phyloP scores from a whole-genome alignment of 179 eudicot species.

The Spergularia azorica region DNA sequence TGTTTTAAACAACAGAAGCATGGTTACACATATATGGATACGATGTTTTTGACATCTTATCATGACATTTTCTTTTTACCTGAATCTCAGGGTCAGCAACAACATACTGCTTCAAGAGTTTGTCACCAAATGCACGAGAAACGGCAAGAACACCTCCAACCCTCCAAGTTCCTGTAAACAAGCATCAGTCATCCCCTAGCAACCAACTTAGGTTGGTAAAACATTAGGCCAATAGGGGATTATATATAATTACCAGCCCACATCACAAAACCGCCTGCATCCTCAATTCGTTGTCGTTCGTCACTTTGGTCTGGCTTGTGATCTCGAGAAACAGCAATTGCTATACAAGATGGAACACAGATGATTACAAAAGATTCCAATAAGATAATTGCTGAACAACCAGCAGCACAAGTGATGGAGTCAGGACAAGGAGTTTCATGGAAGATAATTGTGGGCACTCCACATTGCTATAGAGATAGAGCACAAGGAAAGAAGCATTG shows the following conservation, averaged over 20 bases:
- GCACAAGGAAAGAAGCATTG: neutral
- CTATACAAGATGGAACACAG: conserved; percentile 38
- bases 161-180: conserved; percentile 85
- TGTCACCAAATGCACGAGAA: conserved; percentile 99
- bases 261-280: conserved; percentile 99
- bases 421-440: neutral
- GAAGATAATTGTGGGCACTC: neutral
- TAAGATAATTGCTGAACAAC: neutral
- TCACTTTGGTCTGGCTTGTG: conserved; percentile 99
- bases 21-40: neutral
- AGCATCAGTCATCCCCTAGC: conserved; percentile 5
- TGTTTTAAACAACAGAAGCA: neutral
- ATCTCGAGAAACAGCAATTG: conserved; percentile 98
- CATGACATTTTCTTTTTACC: conserved; percentile 38
- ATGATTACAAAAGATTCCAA: neutral
- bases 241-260: conserved; percentile 80
- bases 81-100: conserved; percentile 98
- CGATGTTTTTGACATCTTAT: neutral
- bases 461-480: neutral
- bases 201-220: conserved; percentile 2
- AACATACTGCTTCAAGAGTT: conserved; percentile 91
- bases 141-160: conserved; percentile 99
- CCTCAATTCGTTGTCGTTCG: conserved; percentile 94
- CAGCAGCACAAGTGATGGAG: neutral
- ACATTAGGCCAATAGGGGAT: neutral